Evolutionary conservation across 371 early-diverging fungal genomes (phyloP), one percentile per base, ranked within the genome.

Genomic region (Smittium culicis): DNA sequence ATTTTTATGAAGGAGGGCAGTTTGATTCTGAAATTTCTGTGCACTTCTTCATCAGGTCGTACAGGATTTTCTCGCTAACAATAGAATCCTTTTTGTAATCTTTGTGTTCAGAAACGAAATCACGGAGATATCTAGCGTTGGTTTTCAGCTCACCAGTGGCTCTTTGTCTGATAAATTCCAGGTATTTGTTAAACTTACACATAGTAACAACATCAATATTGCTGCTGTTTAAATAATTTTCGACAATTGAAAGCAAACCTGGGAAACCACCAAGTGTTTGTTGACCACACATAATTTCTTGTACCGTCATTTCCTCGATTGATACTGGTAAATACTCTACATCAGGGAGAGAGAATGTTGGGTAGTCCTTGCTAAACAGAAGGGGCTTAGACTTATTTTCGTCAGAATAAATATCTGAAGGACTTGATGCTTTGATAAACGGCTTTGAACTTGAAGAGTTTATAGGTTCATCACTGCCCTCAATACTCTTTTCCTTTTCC

Each of bases 221-320:
- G 31, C 86, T 78, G 32, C 89, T 82, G 67, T 88, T 81, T 25
- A 97, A 79, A 68, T 94, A 95, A 67, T 82, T 81, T 70, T 86
- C 80, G 58, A 95, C 86, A 35, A 96, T 75, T 20, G 89, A 86
- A 24, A 93, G 74, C 59, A 97, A 78, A 20, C 97, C 94, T n/a
- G 88, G 83, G 81, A 94, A 94, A 28, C 83, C 85, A 27, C 76
- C 74, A 68, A n/a, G n/a, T 14, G 60, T 11, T 27, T 81, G 85
- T 69, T 86, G 84, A 57, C 99, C 99, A 72, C 95, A 94, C 71
- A 99, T 87, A 67, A 99, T 98, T 68, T 95, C 93, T 72, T 94
- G 78, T 32, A 97, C 82, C 1, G 96, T 86, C 84, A 95, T 88
- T 64, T 88, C 74, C 54, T 82, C 84, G 67, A 80, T 87, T 34